Conservation (phyloP, 805 yeast species). For the Yarrowia hollandica region DNA sequence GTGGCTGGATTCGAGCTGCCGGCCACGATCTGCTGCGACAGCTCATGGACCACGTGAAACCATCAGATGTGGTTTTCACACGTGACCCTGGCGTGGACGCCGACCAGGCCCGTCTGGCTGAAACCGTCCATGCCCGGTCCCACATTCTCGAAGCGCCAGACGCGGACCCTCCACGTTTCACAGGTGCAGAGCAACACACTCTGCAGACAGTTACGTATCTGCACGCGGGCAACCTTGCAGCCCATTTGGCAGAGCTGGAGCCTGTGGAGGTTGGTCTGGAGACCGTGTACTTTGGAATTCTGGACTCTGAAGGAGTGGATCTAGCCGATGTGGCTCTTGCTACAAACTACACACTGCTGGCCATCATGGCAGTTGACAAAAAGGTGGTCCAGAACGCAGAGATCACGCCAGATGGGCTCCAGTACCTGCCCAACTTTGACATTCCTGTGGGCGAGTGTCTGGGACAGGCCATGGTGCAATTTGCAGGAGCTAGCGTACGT, state of each 20-base stretch:
- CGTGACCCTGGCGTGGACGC: slow-evolving; percentile 27
- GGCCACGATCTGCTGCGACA: slow-evolving; percentile 17
- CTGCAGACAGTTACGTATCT: slow-evolving; percentile 13
- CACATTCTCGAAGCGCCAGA: not conserved
- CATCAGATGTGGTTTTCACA: slow-evolving; percentile 14
- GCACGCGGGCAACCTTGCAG: slow-evolving; percentile 8
- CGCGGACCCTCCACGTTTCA: slow-evolving; percentile 2
- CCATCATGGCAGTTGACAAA: not conserved
- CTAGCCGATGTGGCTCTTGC: slow-evolving; percentile 4
- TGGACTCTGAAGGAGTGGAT: slow-evolving; percentile 22
- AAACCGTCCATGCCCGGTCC: not conserved
- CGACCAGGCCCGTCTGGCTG: slow-evolving; percentile 18
- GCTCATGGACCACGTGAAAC: slow-evolving; percentile 1
- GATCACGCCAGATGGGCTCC: slow-evolving; percentile 1
- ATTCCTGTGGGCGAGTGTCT: slow-evolving; percentile 16
- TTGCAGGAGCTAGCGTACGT: not conserved
- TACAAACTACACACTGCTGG: not conserved
- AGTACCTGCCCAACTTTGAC: slow-evolving; percentile 23
- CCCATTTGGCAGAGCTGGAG: not conserved
- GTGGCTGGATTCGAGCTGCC: slow-evolving; percentile 24
- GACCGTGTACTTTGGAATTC: not conserved
- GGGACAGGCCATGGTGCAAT: slow-evolving; percentile 11
- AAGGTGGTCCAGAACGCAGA: not conserved
- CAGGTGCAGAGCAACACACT: slow-evolving; percentile 3
- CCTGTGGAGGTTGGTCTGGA: not conserved